Evolutionary conservation across 352 stramenopile species (phyloP).

Genomic region (Pelagophyceae sp.): DNA sequence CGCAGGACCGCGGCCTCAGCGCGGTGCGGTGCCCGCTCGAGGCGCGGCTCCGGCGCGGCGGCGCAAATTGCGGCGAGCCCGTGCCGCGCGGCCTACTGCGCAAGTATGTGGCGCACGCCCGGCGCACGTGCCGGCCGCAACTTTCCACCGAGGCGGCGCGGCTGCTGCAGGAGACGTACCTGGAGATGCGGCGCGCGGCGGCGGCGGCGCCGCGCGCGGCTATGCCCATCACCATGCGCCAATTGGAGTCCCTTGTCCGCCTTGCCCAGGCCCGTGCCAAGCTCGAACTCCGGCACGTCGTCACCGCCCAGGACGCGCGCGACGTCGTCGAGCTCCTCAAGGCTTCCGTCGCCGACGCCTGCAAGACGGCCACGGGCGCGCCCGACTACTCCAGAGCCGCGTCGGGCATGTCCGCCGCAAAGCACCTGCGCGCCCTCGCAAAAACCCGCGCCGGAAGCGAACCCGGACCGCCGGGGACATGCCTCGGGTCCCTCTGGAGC

Average conservation of each 20-base stretch:
- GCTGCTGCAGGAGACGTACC: slow-evolving; percentile 73
- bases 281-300: slow-evolving; percentile 79
- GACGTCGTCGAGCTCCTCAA: slow-evolving; percentile 94
- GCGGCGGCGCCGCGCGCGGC: slow-evolving; percentile 50
- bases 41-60: slow-evolving; percentile 46
- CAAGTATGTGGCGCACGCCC: slow-evolving; percentile 94
- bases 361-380: slow-evolving; percentile 67
- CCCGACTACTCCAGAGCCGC: slow-evolving; percentile 62
- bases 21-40: slow-evolving; percentile 9
- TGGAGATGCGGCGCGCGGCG: slow-evolving; percentile 62
- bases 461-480: too few species aligned
- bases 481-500: too few species aligned
- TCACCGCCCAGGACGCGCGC: slow-evolving; percentile 81
- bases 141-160: slow-evolving; percentile 52
- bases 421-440: background rate
- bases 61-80: slow-evolving; percentile 47
- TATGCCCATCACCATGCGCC: slow-evolving; percentile 82
- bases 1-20: background rate
- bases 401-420: background rate
- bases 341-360: slow-evolving; percentile 76
- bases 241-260: slow-evolving; percentile 80
- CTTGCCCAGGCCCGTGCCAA: slow-evolving; percentile 77
- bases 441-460: too few species aligned
- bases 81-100: slow-evolving; percentile 70
- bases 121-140: slow-evolving; percentile 81